Percentiles rank a stretch among this genome's conserved stretches.
Evolutionary conservation across 345 rosid genomes (phyloP).

Genomic region (Heritiera fomes): DNA sequence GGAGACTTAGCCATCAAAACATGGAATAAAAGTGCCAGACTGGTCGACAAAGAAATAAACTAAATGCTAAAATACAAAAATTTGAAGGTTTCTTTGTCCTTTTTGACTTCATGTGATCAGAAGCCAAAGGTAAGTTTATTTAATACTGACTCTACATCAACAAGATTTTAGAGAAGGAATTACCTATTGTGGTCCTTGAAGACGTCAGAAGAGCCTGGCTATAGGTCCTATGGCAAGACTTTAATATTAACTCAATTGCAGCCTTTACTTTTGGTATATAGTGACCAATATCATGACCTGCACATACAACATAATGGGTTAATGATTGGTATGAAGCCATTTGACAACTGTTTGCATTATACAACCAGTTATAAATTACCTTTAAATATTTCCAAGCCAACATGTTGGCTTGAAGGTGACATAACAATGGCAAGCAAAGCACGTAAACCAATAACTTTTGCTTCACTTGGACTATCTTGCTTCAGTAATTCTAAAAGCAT

Average conservation of each 20-base stretch:
- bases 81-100: not conserved
- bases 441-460: slow-evolving; percentile 95
- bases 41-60: not conserved
- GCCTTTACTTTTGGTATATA: slow-evolving; percentile 97
- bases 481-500: slow-evolving; percentile 94
- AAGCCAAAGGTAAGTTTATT: slow-evolving; percentile 17
- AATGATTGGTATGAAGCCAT: not conserved
- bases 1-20: not conserved
- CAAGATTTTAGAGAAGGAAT: slow-evolving; percentile 17
- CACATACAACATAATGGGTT: slow-evolving; percentile 32
- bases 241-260: slow-evolving; percentile 91
- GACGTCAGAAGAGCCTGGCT: slow-evolving; percentile 93
- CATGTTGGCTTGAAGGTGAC: slow-evolving; percentile 85
- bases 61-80: not conserved
- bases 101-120: not conserved
- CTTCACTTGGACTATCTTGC: slow-evolving; percentile 94
- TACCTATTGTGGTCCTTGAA: slow-evolving; percentile 86
- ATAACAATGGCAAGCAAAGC: slow-evolving; percentile 92
- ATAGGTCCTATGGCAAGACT: slow-evolving; percentile 82
- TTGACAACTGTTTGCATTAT: slow-evolving; percentile 21
- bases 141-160: slow-evolving; percentile 5
- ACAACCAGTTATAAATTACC: slow-evolving; percentile 43
- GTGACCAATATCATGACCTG: slow-evolving; percentile 86
- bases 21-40: not conserved
- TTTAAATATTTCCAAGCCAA: slow-evolving; percentile 87